Base-by-base conservation (phyloP, 768 basidiomycete genomes). In the Agaricus blazei region DNA sequence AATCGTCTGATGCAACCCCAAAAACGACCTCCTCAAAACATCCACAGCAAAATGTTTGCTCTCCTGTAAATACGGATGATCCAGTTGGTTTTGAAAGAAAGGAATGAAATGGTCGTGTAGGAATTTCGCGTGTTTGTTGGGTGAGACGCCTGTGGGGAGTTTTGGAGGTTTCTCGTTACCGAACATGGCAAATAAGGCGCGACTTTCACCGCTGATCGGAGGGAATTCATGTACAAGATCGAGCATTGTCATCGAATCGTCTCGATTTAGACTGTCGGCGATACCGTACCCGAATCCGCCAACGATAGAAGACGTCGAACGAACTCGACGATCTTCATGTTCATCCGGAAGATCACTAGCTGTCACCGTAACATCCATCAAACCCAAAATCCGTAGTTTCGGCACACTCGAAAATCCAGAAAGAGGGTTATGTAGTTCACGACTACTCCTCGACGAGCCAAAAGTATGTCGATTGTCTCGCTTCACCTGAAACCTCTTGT, bases 161-260 rank as follows among this genome's bases (percentile, higher is more conserved):
- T 71, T 72, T 1, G 72, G 70, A 0, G 73, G 83, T 19, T 83
- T 77, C 5, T 83, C 76, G 2, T 88, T 82, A 12, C 96, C 95
- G 68, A 98, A 98, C 86, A 99, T 93, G 23, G 93, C 97, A 63
- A 99, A 97, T 19, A 99, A 75, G 11, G 92, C 92, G 67, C 95
- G 90, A 64, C 34, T 34, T 7, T 7, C 11, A 34, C 34, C 34
- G 11, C 11, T 34, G 34, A 34, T 78, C 74, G 12, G 83, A 7
- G 88, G 83, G 71, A 95, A 97, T 61, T 90, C 83, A 46, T 94
- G 84, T 4, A 96, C 96, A 26, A 98, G 79, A 69, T 99, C 97
- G 60, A 97, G 80, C 84, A 96, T 93, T 45, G 82, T 87, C 42
- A 98, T 78, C 52, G 84, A 82, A 46, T 93, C 89, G 57, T 82